A percentile compares a stretch with the other conserved stretches of the same genome.
Evolutionary conservation across 1,284 basidiomycete genomes (phyloP).

Genomic region (Sutorius eximius): DNA sequence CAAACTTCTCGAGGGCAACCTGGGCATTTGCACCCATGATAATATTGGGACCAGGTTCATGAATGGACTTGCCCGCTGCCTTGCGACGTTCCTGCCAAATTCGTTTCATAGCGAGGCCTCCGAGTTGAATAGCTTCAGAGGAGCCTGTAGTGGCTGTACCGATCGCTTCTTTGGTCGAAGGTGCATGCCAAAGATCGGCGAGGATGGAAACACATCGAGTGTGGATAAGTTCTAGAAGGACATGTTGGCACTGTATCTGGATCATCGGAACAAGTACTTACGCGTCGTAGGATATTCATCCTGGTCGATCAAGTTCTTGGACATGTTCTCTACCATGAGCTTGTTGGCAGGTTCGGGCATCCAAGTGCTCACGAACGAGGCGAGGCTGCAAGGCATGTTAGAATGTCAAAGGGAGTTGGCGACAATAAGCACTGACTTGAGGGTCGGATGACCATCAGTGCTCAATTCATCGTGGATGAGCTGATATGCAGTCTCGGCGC

Average conservation of each 20-base stretch:
- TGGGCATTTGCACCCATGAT: constrained; percentile 85
- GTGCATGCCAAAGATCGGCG: constrained; percentile 92
- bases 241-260: neutral
- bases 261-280: constrained; percentile 31
- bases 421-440: constrained; percentile 37
- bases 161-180: constrained; percentile 68
- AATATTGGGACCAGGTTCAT: constrained; percentile 80
- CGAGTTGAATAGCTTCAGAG: constrained; percentile 91
- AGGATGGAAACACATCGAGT: constrained; percentile 85
- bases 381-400: constrained; percentile 80
- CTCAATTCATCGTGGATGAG: constrained; percentile 83
- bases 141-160: constrained; percentile 95
- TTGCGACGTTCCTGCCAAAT: constrained; percentile 91
- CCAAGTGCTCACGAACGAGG: constrained; percentile 77
- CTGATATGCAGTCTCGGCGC: constrained; percentile 67
- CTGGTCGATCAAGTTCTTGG: constrained; percentile 88
- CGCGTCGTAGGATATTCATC: constrained; percentile 91
- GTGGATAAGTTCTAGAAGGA: constrained; percentile 62
- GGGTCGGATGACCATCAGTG: constrained; percentile 63
- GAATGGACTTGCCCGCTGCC: constrained; percentile 81
- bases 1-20: constrained; percentile 88
- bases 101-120: constrained; percentile 93
- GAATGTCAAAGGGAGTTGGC: neutral
- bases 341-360: constrained; percentile 64
- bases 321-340: constrained; percentile 81